Evolutionary conservation across 2,329 filamentous ascomycete species (phyloP).

Genomic region (Cercospora citrullina): DNA sequence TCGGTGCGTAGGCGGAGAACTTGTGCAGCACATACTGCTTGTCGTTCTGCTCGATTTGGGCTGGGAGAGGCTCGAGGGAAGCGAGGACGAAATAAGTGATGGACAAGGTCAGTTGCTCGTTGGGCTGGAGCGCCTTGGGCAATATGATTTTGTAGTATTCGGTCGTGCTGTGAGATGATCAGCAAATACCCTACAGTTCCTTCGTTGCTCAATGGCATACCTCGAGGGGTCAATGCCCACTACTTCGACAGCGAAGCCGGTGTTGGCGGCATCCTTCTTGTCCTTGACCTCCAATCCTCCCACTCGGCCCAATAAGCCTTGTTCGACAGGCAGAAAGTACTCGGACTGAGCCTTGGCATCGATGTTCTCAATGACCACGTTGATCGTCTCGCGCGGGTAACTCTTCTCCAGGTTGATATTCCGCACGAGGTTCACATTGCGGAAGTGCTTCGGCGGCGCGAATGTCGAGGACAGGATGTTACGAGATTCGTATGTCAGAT

Average conservation of each 20-base stretch:
- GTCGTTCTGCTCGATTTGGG: constrained; percentile 77
- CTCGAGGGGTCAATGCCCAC: constrained; percentile 59
- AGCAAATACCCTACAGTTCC: neutral
- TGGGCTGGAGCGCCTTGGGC: constrained; percentile 71
- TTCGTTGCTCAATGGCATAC: constrained; percentile 41
- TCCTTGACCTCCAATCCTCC: constrained; percentile 90
- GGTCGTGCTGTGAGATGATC: constrained; percentile 37
- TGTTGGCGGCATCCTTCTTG: constrained; percentile 73
- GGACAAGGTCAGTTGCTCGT: constrained; percentile 78
- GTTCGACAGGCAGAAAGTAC: constrained; percentile 87
- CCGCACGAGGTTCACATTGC: constrained; percentile 88
- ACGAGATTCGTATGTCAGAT: constrained; percentile 55
- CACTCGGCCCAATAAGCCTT: constrained; percentile 70
- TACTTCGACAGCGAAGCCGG: constrained; percentile 66
- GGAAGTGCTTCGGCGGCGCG: constrained; percentile 85
- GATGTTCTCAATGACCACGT: constrained; percentile 90
- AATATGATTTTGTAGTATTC: constrained; percentile 84
- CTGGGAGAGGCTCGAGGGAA: constrained; percentile 77
- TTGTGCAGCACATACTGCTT: constrained; percentile 83
- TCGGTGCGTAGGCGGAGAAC: constrained; percentile 82
- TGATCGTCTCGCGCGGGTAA: constrained; percentile 85
- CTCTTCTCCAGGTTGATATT: constrained; percentile 90
- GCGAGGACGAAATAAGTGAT: constrained; percentile 83
- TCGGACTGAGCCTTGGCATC: constrained; percentile 76
- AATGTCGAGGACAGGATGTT: constrained; percentile 59